A percentile compares a stretch with the other conserved stretches of the same genome.
phyloP scores from a whole-genome alignment of 2,329 filamentous ascomycete genomes.

The Colletotrichum caudatum region DNA sequence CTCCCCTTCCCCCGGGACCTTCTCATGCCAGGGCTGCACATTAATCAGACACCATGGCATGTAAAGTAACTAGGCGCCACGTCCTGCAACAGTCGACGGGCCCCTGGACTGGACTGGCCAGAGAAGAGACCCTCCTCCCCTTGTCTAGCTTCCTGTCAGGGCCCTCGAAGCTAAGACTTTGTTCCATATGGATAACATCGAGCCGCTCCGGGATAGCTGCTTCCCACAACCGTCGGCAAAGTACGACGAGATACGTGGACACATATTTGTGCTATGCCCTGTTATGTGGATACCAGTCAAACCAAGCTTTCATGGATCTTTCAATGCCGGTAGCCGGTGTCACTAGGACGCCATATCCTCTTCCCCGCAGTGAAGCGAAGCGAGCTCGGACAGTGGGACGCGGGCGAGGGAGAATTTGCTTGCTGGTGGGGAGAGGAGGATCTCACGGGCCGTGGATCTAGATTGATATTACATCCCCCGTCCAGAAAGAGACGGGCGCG shows the following conservation, averaged over 20 bases:
- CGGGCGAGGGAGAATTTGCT: constrained; percentile 15
- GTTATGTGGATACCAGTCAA: constrained; percentile 11
- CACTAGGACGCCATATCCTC: constrained; percentile 11
- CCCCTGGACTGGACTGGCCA: constrained; percentile 3
- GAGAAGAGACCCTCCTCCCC: background rate
- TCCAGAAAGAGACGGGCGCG: constrained; percentile 48
- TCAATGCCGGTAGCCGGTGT: constrained; percentile 38
- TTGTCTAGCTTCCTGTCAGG: background rate
- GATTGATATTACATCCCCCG: constrained; percentile 17
- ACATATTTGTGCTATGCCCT: constrained; percentile 16
- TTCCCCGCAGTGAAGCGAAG: constrained; percentile 11
- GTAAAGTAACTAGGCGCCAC: constrained; percentile 36
- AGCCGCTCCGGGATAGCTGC: constrained; percentile 27
- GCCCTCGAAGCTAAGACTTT: constrained; percentile 1
- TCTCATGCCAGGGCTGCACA: constrained; percentile 23
- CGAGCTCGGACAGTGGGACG: constrained; percentile 22
- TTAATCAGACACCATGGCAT: constrained; percentile 16
- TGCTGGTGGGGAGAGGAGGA: constrained; percentile 3
- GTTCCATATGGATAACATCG: background rate
- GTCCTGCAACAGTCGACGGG: constrained; percentile 25
- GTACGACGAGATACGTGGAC: constrained; percentile 13
- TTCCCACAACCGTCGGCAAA: constrained; percentile 1
- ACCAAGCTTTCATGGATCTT: constrained; percentile 14
- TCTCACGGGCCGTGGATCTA: constrained; percentile 14
- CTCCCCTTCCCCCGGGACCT: constrained; percentile 2